Conservation (phyloP, 805 yeast species). For the Groenewaldozyma salmanticensis region DNA sequence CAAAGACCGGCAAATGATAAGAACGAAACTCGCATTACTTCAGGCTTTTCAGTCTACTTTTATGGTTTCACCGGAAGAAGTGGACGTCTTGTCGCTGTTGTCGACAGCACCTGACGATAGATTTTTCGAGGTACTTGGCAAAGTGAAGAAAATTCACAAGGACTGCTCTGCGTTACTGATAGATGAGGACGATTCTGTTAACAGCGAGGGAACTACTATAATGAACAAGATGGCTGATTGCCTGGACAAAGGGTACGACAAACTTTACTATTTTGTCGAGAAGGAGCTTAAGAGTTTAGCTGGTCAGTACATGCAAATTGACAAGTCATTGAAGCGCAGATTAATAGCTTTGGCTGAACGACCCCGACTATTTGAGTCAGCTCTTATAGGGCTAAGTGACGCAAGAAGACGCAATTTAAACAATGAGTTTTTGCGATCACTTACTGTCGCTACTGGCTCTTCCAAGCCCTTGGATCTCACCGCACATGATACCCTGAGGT, state of each 20-base stretch:
- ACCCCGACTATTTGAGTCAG: conserved; percentile 40
- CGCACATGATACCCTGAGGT: conserved; percentile 73
- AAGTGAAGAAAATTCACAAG: conserved; percentile 54
- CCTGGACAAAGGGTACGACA: conserved; percentile 44
- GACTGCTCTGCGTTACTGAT: conserved; percentile 64
- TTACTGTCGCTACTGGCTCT: conserved; percentile 21
- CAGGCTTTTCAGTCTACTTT: conserved; percentile 42
- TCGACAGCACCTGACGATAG: conserved; percentile 33
- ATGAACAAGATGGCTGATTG: conserved; percentile 47
- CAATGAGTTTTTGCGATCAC: conserved; percentile 50
- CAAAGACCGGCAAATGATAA: conserved; percentile 15
- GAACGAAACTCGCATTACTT: conserved; percentile 20
- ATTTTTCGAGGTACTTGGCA: conserved; percentile 51
- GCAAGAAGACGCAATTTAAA: conserved; percentile 54
- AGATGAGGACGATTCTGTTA: conserved; percentile 15
- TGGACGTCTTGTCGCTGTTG: conserved; percentile 38
- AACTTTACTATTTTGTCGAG: conserved; percentile 38
- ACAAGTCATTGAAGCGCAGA: conserved; percentile 16
- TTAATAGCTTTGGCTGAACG: conserved; percentile 26
- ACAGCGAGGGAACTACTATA: conserved; percentile 44
- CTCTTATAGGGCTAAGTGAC: conserved; percentile 55
- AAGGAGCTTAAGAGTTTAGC: conserved; percentile 17
- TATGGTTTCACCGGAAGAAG: conserved; percentile 64
- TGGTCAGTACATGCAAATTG: conserved; percentile 13
- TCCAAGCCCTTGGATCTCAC: conserved; percentile 48